Base-by-base conservation (phyloP, 345 rosid species). In the Camelina neglecta region DNA sequence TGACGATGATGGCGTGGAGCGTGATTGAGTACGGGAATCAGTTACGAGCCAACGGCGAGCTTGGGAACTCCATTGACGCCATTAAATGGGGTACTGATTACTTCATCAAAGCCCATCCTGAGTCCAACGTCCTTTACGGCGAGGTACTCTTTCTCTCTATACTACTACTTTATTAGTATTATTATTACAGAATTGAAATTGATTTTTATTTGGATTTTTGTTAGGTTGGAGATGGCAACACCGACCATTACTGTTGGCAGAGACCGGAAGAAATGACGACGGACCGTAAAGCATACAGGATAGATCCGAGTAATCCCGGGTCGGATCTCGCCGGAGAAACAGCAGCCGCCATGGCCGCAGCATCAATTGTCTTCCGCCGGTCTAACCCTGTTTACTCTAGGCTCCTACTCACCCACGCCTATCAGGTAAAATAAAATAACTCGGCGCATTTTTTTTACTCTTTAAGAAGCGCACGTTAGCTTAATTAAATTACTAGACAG, bases 221-320 rank as follows among this genome's bases (percentile, higher is more conserved):
- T 73, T 75, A 94, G 98, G 98, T 92, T 16, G 99, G 98, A 68
- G 99, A 95, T 73, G 99, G 99, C 7, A 86, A 90, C 88, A 95
- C 85, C 70, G 99, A 95, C 83, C 98, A 95, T 71, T 88, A 88
- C 85, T 95, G 99, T 76, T 95, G 99, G 99, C 99, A 95, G 85
- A 87, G 98, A 75, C 99, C 99, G 10, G 99, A 95, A 86, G 99
- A 95, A 48, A 95, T 95, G 99, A 90, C 97, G 56, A 95, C 99
- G 4, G 97, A 90, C 84, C 81, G 99, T 16, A 85, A 68, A n/a
- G 99, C 98, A 18, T 95, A 95, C 84, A 78, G 82, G 89, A 79
- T 95, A 55, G 97, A 92, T 81, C 88, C 91, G 4, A 90, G 88
- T 62, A 95, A 93, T 75, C 99, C 99, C 9, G 99, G 99, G 56